Conservation (phyloP, 2,329 filamentous ascomycete genomes). For the Phyllosticta citriasiana region DNA sequence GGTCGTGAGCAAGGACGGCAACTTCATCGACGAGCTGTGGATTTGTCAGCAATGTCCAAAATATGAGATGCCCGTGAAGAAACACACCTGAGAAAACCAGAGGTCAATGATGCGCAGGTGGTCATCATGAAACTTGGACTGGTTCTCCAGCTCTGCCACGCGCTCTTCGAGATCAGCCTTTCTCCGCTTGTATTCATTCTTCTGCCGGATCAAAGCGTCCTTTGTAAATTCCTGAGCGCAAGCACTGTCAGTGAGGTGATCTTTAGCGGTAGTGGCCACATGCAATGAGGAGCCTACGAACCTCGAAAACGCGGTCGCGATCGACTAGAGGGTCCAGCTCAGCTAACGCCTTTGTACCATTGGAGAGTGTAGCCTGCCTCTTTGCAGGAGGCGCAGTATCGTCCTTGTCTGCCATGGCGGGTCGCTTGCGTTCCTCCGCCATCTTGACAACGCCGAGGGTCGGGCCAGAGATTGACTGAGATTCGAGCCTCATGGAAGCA, state of each 20-base stretch:
- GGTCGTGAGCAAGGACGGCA: conserved; percentile 31
- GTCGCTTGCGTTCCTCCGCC: conserved; percentile 94
- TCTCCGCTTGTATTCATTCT: conserved; percentile 95
- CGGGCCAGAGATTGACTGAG: conserved; percentile 57
- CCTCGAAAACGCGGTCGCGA: conserved; percentile 42
- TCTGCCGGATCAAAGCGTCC: conserved; percentile 92
- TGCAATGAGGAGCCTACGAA: conserved; percentile 36
- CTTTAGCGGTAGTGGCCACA: conserved; percentile 24
- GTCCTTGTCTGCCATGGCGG: conserved; percentile 67
- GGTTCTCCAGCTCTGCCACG: conserved; percentile 69
- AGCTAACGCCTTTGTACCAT: conserved; percentile 59
- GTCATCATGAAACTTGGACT: conserved; percentile 76
- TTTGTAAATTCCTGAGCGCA: conserved; percentile 70
- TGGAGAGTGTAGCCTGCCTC: conserved; percentile 68
- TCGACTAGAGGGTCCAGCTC: conserved; percentile 41
- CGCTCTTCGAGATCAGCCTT: conserved; percentile 71
- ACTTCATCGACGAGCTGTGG: conserved; percentile 39
- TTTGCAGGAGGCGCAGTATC: conserved; percentile 84
- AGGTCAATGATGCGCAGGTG: conserved; percentile 82
- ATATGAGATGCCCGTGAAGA: background rate
- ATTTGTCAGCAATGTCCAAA: conserved; percentile 16
- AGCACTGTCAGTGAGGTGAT: conserved; percentile 7
- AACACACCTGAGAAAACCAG: conserved; percentile 84
- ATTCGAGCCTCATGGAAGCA: conserved; percentile 72
- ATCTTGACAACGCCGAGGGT: conserved; percentile 80